Conservation (phyloP, 2,329 filamentous ascomycete genomes). For the Trichophyton equinum region DNA sequence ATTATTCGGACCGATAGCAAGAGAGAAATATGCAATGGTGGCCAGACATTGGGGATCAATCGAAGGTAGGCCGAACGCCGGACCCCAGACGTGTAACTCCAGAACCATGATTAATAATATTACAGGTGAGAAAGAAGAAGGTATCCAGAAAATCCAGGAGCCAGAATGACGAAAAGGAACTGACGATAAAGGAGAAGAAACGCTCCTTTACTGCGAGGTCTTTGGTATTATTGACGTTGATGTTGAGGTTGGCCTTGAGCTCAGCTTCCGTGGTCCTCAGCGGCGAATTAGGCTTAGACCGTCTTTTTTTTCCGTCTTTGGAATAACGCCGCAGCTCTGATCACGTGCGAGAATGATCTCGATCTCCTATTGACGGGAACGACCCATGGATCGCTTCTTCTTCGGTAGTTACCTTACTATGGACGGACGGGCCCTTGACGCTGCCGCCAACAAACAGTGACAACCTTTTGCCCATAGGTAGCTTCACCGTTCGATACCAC, state of each 20-base stretch:
- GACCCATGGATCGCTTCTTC: too few species aligned
- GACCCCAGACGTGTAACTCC: conserved; percentile 80
- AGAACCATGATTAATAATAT: conserved; percentile 39
- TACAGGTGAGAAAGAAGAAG: not conserved
- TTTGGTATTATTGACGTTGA: not conserved
- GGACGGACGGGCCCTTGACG: too few species aligned
- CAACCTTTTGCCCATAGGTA: too few species aligned
- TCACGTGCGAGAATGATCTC: not conserved
- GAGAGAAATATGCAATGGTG: conserved; percentile 61
- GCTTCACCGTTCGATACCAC: not conserved
- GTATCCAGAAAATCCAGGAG: not conserved
- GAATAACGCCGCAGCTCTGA: not conserved
- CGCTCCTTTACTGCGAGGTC: not conserved
- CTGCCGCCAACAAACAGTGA: too few species aligned
- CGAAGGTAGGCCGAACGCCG: conserved; percentile 76
- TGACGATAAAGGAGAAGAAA: too few species aligned
- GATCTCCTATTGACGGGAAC: not conserved
- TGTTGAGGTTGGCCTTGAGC: not conserved
- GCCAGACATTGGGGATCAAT: conserved; percentile 87
- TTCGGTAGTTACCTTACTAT: too few species aligned
- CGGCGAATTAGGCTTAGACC: not conserved
- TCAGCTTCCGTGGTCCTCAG: not conserved
- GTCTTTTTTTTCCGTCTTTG: not conserved
- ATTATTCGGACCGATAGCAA: conserved; percentile 38
- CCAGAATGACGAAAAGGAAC: not conserved